Conservation (phyloP, 202 grass and related monocot species). For the Setaria italica region DNA sequence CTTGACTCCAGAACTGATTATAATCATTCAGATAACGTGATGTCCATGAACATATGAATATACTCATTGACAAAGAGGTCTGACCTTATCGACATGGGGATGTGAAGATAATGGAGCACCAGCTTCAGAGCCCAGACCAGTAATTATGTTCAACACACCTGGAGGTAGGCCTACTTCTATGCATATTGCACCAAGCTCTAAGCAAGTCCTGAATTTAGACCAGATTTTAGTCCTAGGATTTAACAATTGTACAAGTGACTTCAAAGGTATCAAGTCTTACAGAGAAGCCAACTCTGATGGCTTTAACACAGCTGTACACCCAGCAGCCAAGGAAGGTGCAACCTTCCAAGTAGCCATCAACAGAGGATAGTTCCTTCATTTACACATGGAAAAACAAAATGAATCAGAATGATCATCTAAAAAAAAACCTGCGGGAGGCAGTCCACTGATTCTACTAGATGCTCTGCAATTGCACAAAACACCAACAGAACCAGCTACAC, state of each 20-base stretch:
- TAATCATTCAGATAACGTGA: constrained; percentile 19
- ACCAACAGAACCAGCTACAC: not conserved
- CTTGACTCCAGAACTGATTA: not conserved
- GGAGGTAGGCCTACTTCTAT: constrained; percentile 73
- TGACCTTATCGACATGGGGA: constrained; percentile 75
- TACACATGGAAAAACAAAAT: constrained; percentile 17
- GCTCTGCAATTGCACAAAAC: not conserved
- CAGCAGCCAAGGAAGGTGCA: constrained; percentile 86
- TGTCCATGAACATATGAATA: constrained; percentile 26
- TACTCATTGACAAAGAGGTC: constrained; percentile 32
- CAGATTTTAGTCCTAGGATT: constrained; percentile 30
- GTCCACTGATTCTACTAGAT: too few relatives aligned
- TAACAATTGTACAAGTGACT: not conserved
- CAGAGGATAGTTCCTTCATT: constrained; percentile 85
- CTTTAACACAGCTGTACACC: constrained; percentile 82
- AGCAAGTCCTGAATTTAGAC: constrained; percentile 67
- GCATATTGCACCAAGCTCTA: constrained; percentile 75
- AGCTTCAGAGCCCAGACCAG: constrained; percentile 77
- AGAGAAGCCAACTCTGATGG: constrained; percentile 78
- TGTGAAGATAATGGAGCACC: constrained; percentile 84
- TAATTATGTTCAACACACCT: constrained; percentile 82
- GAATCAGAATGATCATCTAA: constrained; percentile 16
- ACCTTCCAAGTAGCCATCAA: constrained; percentile 92
- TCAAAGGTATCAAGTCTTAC: constrained; percentile 56
- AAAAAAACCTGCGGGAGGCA: not conserved